Evolutionary conservation across 805 yeast species (phyloP), one percentile per base, ranked within the genome.

Genomic region (Saccharomycopsis guyanensis): DNA sequence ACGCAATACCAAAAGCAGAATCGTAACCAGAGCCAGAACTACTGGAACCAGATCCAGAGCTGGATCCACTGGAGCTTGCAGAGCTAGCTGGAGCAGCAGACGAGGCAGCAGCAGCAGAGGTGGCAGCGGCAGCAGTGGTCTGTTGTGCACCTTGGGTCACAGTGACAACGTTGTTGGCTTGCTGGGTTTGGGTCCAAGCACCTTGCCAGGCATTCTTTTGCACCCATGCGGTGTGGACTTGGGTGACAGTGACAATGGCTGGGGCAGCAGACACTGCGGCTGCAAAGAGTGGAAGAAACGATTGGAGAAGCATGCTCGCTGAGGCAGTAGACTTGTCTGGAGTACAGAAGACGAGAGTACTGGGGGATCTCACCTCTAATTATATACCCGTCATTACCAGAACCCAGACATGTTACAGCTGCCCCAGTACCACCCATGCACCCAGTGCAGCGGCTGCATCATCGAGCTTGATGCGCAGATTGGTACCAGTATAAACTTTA

Each of bases 1-100:
- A 85, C 45, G 88, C 80, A 59, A 85, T 72, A 73, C 91, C 93
- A 57, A 25, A 16, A 7, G 42, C 42, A 13, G 12, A 13, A 58
- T 12, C 50, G 5, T 22, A 39, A 66, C 73, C 76, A 52, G 79
- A 70, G 51, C 75, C 73, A 10, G 29, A 25, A 20, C 38, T 25
- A 15, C 16, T 18, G 22, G 40, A 29, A 15, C 43, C 43, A n/a
- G 18, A 29, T 24, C 35, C 24, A 12, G 40, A 29, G 3, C 13
- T 6, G 24, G 63, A 47, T 24, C 66, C 51, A 22, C 63, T 49
- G 3, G 70, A 45, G 37, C 66, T 42, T 45, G 67, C 50, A 40
- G 64, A 50, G 29, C 69, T 45, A 40, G 66, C 45, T 22, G 70
- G 47, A 25, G 69, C 51, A 39, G 70, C 43, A 39, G 67, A 44